Evolutionary conservation across 2,329 filamentous ascomycete species (phyloP), one percentile per base, ranked within the genome.

Genomic region (Neobulgaria alba): DNA sequence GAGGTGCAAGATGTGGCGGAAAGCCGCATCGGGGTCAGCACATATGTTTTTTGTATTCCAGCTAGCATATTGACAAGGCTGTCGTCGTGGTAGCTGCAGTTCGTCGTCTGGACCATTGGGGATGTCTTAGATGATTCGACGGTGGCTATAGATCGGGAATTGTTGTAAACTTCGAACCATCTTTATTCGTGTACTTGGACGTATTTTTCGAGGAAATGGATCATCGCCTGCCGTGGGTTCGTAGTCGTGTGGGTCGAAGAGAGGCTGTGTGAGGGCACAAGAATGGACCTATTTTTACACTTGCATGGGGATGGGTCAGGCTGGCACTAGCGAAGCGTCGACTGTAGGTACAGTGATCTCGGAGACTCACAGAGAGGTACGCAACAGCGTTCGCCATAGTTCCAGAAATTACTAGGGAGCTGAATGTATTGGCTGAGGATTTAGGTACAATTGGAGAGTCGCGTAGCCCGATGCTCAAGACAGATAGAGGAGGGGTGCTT

Each of bases 81-180:
- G n/a, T n/a, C n/a, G n/a, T n/a, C n/a, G n/a, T n/a, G n/a, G n/a
- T n/a, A n/a, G n/a, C n/a, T n/a, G n/a, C n/a, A n/a, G n/a, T n/a
- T n/a, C n/a, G 52, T 51, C 17, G 55, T 49, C 42, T 59, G 55
- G 36, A 58, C 52, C 58, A 60, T 61, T 34, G 51, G 72, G 19
- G 73, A 72, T 39, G 72, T 68, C 50, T 72, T 69, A 33, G 73
- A 69, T 14, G 71, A 68, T 42, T 76, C 72, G 49, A 69, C 61
- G 20, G 40, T 47, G 38, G 64, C 63, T 26, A 64, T 65, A 39
- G 63, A 63, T 60, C 79, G 21, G 77, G 75, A 10, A 80, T 71
- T 32, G 74, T 79, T 57, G 81, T 80, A 60, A 77, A 77, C 64
- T 82, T 82, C 46, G 77, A 79, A 44, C 77, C 77, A 65, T 82